phyloP scores from a whole-genome alignment of 495 filamentous ascomycete genomes.

The Podospora anserina region DNA sequence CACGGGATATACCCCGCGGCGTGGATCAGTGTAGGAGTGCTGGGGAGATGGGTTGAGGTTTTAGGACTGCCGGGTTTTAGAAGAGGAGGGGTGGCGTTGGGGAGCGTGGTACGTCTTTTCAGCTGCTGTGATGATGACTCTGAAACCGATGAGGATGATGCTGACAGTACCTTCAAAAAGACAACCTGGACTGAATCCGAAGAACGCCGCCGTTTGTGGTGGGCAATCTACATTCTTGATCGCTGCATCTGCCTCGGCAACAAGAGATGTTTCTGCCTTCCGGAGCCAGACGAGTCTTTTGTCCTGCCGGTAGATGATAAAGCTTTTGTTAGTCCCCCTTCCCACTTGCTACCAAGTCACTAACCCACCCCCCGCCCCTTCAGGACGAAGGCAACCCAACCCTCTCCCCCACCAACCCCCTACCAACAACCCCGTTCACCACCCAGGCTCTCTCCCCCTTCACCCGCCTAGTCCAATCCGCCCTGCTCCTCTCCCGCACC shows the following conservation, averaged over 20 bases:
- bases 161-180: constrained; percentile 11
- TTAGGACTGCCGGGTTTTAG: constrained; percentile 43
- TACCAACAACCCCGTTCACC: constrained; percentile 23
- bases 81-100: constrained; percentile 35
- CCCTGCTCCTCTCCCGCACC: constrained; percentile 33
- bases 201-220: constrained; percentile 50
- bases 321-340: constrained; percentile 37
- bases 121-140: neutral
- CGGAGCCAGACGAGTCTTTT: constrained; percentile 39
- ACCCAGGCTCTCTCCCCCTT: constrained; percentile 32
- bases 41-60: constrained; percentile 44
- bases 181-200: constrained; percentile 50
- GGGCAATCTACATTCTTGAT: constrained; percentile 51
- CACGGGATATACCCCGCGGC: constrained; percentile 51
- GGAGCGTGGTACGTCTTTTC: constrained; percentile 25
- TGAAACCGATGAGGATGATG: neutral
- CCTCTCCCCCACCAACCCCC: constrained; percentile 11
- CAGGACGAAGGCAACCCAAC: constrained; percentile 33
- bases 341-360: neutral
- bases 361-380: neutral
- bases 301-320: constrained; percentile 45
- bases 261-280: constrained; percentile 40
- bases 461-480: constrained; percentile 38
- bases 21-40: constrained; percentile 44
- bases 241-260: constrained; percentile 46